These are phyloP conservation scores for Solanum chaucha DNA, from an alignment of 257 asterid genomes.

Conservation along the genomic window DNA sequence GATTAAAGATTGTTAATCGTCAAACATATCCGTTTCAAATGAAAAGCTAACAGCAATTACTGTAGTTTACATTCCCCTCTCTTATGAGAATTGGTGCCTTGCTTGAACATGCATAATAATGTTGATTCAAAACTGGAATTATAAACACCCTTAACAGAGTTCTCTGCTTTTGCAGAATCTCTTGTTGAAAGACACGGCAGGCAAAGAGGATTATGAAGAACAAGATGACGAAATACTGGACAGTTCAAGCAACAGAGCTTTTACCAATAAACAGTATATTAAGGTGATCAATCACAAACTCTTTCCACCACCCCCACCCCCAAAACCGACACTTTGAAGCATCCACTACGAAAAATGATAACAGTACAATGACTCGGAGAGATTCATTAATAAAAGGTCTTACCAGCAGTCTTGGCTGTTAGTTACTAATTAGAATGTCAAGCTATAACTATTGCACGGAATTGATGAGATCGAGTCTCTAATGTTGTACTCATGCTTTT, in stretches of 20 bases:
- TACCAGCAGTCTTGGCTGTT: neutral
- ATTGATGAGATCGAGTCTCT: neutral
- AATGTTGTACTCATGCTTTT: neutral
- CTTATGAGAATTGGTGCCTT: neutral
- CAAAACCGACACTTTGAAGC: neutral
- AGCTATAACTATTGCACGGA: neutral
- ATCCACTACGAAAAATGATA: neutral
- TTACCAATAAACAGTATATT: constrained; percentile 16
- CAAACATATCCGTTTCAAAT: neutral
- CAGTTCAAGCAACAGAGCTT: neutral
- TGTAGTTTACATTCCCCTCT: neutral
- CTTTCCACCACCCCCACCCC: neutral
- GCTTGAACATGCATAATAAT: neutral
- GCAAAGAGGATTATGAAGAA: constrained; percentile 8
- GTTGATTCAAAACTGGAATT: neutral
- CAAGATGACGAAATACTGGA: neutral
- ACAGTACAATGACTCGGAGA: neutral
- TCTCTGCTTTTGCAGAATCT: neutral
- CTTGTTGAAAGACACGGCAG: neutral
- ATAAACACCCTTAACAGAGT: neutral
- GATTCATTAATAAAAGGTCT: neutral
- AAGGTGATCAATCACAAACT: constrained; percentile 16
- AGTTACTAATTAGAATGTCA: neutral
- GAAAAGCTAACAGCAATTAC: neutral
- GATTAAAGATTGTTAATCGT: neutral